These are phyloP conservation scores for Cercospora sp. DNA, from an alignment of 2,329 filamentous ascomycete species.

Conservation along the genomic window DNA sequence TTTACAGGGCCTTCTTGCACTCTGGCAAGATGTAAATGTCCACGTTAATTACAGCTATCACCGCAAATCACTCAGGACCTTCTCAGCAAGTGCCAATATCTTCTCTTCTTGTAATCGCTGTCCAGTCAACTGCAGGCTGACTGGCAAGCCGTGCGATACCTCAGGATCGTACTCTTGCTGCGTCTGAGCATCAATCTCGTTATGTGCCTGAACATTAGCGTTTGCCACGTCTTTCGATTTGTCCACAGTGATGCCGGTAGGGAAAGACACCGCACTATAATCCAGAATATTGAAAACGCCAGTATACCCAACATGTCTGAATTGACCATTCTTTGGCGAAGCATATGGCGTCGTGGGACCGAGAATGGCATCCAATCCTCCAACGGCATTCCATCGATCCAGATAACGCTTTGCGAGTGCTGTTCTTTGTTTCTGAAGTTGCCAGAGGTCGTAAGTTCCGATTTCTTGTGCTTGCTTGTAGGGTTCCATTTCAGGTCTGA, in stretches of 20 bases:
- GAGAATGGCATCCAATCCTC: constrained; percentile 50
- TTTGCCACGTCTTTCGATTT: constrained; percentile 41
- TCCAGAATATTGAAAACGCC: constrained; percentile 53
- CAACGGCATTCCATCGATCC: constrained; percentile 47
- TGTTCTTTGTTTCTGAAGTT: constrained; percentile 51
- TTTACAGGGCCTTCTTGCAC: no score
- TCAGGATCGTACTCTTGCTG: constrained; percentile 40
- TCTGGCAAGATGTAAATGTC: no score
- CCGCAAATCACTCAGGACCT: constrained; percentile 28
- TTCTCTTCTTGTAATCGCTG: constrained; percentile 42
- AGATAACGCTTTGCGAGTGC: constrained; percentile 45
- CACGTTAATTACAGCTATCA: not conserved
- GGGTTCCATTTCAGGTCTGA: constrained; percentile 51
- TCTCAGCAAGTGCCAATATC: constrained; percentile 38
- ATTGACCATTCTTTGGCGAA: constrained; percentile 45
- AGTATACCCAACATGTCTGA: constrained; percentile 48
- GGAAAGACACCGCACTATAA: constrained; percentile 50
- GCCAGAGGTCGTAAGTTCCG: constrained; percentile 50
- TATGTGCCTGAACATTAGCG: constrained; percentile 35
- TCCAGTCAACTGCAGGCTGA: constrained; percentile 39
- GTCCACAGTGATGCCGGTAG: constrained; percentile 44
- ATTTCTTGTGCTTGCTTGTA: constrained; percentile 50
- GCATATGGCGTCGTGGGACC: constrained; percentile 50
- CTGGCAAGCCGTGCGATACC: constrained; percentile 47
- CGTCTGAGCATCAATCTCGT: constrained; percentile 44